Conservation (phyloP, 2,329 filamentous ascomycete genomes). For the Gnomoniopsis smithogilvyi region DNA sequence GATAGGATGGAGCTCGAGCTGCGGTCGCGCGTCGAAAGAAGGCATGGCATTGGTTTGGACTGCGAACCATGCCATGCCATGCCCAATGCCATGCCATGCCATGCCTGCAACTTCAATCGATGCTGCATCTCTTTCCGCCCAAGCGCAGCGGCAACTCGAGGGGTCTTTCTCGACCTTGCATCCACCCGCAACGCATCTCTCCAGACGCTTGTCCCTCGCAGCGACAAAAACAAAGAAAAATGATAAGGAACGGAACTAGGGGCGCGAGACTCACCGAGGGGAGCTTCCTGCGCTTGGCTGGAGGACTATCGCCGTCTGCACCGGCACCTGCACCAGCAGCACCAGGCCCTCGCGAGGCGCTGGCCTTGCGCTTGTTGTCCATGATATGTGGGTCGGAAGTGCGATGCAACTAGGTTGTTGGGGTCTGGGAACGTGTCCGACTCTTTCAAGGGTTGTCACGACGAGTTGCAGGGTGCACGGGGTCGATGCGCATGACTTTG, state of each 20-base stretch:
- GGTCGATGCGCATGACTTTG: no score
- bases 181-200: slow-evolving; percentile 9
- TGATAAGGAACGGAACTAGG: slow-evolving; percentile 1
- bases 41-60: not conserved
- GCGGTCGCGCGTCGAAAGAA: not conserved
- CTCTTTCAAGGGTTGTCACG: not conserved
- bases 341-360: slow-evolving; percentile 34
- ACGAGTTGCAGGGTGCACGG: not conserved
- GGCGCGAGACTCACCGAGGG: slow-evolving; percentile 40
- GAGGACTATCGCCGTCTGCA: slow-evolving; percentile 48
- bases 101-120: not conserved
- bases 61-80: not conserved
- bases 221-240: no score
- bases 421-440: not conserved
- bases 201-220: slow-evolving; percentile 8
- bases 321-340: slow-evolving; percentile 36
- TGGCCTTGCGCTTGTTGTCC: slow-evolving; percentile 57
- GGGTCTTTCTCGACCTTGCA: not conserved
- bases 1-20: slow-evolving; percentile 1
- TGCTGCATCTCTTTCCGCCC: not conserved
- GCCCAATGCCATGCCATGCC: not conserved
- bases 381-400: slow-evolving; percentile 31
- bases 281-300: slow-evolving; percentile 53
- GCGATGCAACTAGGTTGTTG: not conserved
- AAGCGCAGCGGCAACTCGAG: not conserved